Percentiles rank a stretch among this genome's conserved stretches.
phyloP scores from a whole-genome alignment of 257 asterid genomes.

The Ehretia macrophylla region DNA sequence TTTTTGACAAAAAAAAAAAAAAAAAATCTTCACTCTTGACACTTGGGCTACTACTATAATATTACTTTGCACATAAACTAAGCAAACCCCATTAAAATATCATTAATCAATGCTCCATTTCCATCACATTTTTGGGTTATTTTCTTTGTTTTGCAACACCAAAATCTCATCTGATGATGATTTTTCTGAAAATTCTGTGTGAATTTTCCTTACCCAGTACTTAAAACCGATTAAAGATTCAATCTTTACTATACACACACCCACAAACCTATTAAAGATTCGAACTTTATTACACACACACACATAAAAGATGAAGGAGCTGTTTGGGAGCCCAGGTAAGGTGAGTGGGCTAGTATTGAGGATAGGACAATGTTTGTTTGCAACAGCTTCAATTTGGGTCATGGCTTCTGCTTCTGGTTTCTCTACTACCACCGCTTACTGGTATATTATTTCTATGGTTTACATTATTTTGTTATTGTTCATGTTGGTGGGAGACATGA shows the following conservation, averaged over 20 bases:
- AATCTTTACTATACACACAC: too few species aligned
- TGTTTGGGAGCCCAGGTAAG: constrained; percentile 86
- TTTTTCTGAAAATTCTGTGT: constrained; percentile 30
- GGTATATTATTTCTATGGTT: constrained; percentile 31
- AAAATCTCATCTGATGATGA: constrained; percentile 19
- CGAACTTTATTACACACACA: constrained; percentile 12
- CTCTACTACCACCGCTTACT: constrained; percentile 72
- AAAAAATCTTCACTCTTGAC: too few species aligned
- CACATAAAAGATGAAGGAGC: constrained; percentile 46
- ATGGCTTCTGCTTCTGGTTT: constrained; percentile 91
- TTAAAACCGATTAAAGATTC: too few species aligned
- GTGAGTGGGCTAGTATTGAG: constrained; percentile 68
- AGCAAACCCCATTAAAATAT: not conserved
- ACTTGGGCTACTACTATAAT: too few species aligned
- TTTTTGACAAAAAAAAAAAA: not conserved
- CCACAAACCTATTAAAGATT: not conserved
- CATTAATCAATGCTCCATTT: constrained; percentile 10
- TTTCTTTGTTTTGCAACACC: too few species aligned
- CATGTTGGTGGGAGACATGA: too few species aligned
- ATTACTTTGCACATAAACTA: not conserved
- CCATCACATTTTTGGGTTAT: constrained; percentile 10
- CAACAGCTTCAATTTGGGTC: constrained; percentile 52
- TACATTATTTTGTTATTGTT: not conserved
- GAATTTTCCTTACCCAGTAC: constrained; percentile 19
- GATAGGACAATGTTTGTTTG: constrained; percentile 59